Percentiles rank a stretch among this genome's conserved stretches.
These are phyloP conservation scores for Paecilomyces fulvus DNA, from an alignment of 2,329 filamentous ascomycete species.

Conservation along the genomic window DNA sequence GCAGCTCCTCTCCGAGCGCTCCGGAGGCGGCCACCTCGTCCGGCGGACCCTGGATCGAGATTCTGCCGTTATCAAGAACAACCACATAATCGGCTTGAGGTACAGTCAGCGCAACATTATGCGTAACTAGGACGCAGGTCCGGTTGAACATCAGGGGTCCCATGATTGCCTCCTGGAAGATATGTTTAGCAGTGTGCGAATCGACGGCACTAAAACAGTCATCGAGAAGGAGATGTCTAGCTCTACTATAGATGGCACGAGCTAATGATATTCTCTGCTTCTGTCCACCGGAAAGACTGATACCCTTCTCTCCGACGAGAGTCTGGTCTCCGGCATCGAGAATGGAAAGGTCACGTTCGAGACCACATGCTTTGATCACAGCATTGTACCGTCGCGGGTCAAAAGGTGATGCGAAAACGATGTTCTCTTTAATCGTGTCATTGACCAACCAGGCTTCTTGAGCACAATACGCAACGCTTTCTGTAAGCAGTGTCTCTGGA, in stretches of 20 bases:
- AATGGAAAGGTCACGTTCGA: slow-evolving; percentile 86
- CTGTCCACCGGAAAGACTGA: slow-evolving; percentile 91
- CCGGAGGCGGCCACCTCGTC: slow-evolving; percentile 77
- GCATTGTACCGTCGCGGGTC: slow-evolving; percentile 77
- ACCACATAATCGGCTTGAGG: slow-evolving; percentile 74
- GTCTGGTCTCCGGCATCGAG: slow-evolving; percentile 89
- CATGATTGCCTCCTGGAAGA: slow-evolving; percentile 85
- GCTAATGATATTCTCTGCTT: slow-evolving; percentile 96
- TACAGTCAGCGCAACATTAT: slow-evolving; percentile 84
- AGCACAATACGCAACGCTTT: slow-evolving; percentile 92
- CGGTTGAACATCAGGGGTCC: slow-evolving; percentile 81
- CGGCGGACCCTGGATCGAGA: slow-evolving; percentile 67
- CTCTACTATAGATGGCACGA: slow-evolving; percentile 94
- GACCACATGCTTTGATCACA: slow-evolving; percentile 81
- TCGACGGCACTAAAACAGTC: slow-evolving; percentile 96
- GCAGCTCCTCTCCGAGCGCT: slow-evolving; percentile 75
- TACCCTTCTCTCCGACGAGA: slow-evolving; percentile 92
- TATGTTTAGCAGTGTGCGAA: slow-evolving; percentile 96
- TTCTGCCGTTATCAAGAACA: slow-evolving; percentile 75
- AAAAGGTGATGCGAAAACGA: slow-evolving; percentile 74
- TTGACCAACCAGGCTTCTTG: slow-evolving; percentile 97
- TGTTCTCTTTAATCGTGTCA: slow-evolving; percentile 91
- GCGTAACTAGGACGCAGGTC: slow-evolving; percentile 91
- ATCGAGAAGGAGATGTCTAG: slow-evolving; percentile 80
- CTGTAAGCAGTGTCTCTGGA: slow-evolving; percentile 74